These are phyloP conservation scores for Lindgomyces ingoldianus DNA, from an alignment of 495 filamentous ascomycete species.

Conservation along the genomic window DNA sequence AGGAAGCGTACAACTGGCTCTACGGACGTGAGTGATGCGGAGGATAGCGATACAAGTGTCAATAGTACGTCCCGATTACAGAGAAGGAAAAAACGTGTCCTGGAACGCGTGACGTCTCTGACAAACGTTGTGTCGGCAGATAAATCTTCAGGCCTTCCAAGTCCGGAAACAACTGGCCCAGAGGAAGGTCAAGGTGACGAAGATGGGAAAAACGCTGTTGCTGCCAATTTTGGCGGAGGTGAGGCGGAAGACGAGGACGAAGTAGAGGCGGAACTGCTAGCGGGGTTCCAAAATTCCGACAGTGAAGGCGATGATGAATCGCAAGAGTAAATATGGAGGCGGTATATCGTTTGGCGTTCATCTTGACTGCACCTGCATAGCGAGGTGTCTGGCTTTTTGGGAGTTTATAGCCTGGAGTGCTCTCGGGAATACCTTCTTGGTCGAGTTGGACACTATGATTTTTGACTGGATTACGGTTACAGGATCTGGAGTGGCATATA, in stretches of 20 bases:
- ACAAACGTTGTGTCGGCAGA: conserved; percentile 41
- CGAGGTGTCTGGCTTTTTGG: conserved; percentile 31
- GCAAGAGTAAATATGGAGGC: conserved; percentile 3
- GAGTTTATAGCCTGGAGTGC: not conserved
- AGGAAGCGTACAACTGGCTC: conserved; percentile 42
- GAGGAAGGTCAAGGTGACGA: conserved; percentile 52
- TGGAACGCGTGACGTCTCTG: conserved; percentile 48
- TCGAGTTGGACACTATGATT: not conserved
- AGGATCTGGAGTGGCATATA: not conserved
- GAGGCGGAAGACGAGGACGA: conserved; percentile 52
- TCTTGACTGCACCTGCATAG: conserved; percentile 32
- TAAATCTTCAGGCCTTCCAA: conserved; percentile 44
- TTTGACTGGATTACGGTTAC: not conserved
- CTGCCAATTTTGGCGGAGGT: conserved; percentile 47
- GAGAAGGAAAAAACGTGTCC: conserved; percentile 47
- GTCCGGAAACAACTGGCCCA: conserved; percentile 53
- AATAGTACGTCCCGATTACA: conserved; percentile 52
- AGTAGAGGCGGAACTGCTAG: conserved; percentile 67
- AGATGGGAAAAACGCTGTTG: conserved; percentile 30
- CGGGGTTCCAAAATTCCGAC: conserved; percentile 55
- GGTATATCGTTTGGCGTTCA: conserved; percentile 1
- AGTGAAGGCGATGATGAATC: conserved; percentile 26
- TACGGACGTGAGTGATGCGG: conserved; percentile 45
- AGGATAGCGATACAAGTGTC: conserved; percentile 55
- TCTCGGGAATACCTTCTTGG: conserved; percentile 11